Evolutionary conservation across 2,329 filamentous ascomycete species (phyloP).

Genomic region (Knufia fluminis): DNA sequence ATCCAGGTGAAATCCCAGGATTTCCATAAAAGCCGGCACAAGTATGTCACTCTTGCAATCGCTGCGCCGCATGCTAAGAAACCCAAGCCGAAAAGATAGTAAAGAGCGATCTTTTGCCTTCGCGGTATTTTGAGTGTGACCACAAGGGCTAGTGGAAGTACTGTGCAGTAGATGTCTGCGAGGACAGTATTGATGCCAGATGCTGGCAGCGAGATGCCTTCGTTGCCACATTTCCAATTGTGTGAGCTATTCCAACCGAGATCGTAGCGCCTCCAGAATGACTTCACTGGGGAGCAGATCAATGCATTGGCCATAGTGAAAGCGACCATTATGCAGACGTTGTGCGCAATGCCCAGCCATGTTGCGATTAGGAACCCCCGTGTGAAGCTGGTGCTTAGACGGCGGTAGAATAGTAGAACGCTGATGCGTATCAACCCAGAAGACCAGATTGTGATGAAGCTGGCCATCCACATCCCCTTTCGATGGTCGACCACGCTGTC

Average conservation of each 20-base stretch:
- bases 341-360: constrained; percentile 23
- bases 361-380: constrained; percentile 18
- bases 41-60: constrained; percentile 13
- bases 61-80: background rate
- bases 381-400: constrained; percentile 20
- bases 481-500: constrained; percentile 12
- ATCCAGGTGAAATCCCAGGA: constrained; percentile 21
- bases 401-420: constrained; percentile 23
- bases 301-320: constrained; percentile 17
- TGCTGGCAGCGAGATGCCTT: constrained; percentile 15
- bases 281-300: constrained; percentile 18
- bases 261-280: constrained; percentile 21
- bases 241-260: constrained; percentile 14
- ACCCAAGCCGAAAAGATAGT: background rate
- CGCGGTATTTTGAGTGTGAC: constrained; percentile 16
- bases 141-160: constrained; percentile 19
- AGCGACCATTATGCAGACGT: constrained; percentile 15
- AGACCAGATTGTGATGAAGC: constrained; percentile 15
- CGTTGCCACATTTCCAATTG: constrained; percentile 13
- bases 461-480: constrained; percentile 18
- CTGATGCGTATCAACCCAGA: constrained; percentile 18
- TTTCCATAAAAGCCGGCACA: constrained; percentile 16
- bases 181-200: constrained; percentile 18
- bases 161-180: constrained; percentile 21
- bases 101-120: constrained; percentile 18